Percentiles rank a stretch among this genome's conserved stretches.
Evolutionary conservation across 2,329 filamentous ascomycete species (phyloP).

Genomic region (Aaosphaeria pasadenensis): DNA sequence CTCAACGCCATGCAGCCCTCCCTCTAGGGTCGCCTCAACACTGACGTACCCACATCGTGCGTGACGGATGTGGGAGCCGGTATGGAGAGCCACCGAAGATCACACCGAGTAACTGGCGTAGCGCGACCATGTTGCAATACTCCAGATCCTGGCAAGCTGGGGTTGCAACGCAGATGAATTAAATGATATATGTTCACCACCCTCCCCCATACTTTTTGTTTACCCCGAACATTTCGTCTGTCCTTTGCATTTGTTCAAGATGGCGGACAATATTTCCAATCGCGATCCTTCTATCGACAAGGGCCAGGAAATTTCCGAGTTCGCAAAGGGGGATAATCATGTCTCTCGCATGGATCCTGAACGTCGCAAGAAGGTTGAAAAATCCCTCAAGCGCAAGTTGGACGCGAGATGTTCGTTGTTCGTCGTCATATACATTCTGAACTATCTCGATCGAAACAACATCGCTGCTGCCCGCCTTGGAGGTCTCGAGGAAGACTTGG

Average conservation of each 20-base stretch:
- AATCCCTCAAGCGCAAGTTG: constrained; percentile 32
- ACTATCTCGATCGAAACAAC: constrained; percentile 31
- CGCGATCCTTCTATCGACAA: not conserved
- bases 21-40: no score
- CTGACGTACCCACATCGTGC: no score
- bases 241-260: not conserved
- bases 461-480: constrained; percentile 33
- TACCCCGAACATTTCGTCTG: no score
- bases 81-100: no score
- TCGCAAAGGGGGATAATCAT: not conserved
- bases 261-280: not conserved
- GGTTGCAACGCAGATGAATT: no score
- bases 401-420: constrained; percentile 30
- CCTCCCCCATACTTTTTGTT: no score
- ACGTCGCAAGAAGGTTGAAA: constrained; percentile 28
- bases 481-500: constrained; percentile 29
- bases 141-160: no score
- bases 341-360: constrained; percentile 22
- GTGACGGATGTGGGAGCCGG: no score
- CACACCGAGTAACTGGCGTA: no score
- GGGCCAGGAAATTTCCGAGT: not conserved
- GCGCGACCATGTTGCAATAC: no score
- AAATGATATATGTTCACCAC: no score
- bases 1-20: no score
- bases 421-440: constrained; percentile 38